phyloP scores from a whole-genome alignment of 768 basidiomycete species.

The Leccinum broughii region DNA sequence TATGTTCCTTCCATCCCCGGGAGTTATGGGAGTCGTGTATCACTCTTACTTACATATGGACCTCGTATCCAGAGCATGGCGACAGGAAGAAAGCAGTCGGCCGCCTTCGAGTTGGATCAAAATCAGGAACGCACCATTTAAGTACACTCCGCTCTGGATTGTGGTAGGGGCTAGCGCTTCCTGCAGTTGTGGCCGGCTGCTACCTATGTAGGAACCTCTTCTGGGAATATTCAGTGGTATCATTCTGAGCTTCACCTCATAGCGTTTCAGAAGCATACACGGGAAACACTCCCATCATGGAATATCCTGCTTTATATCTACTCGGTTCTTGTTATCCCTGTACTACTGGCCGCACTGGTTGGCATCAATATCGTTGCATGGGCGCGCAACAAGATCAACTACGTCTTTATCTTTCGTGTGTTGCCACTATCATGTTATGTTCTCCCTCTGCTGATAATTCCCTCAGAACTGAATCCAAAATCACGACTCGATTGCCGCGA shows the following conservation, averaged over 20 bases:
- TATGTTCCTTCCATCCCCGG: conserved; percentile 36
- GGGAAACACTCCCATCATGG: conserved; percentile 63
- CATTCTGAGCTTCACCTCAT: conserved; percentile 1
- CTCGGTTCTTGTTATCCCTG: conserved; percentile 68
- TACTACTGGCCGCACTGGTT: conserved; percentile 73
- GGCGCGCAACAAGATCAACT: conserved; percentile 78
- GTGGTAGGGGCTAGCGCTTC: conserved; percentile 68
- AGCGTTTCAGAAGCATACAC: conserved; percentile 60
- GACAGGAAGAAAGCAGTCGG: conserved; percentile 76
- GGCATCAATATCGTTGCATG: conserved; percentile 82
- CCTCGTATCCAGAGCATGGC: conserved; percentile 49
- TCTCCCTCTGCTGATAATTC: conserved; percentile 7
- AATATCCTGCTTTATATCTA: conserved; percentile 80
- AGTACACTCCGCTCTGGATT: conserved; percentile 76
- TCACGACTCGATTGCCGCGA: conserved; percentile 75
- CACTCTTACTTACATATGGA: neutral
- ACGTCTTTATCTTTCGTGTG: conserved; percentile 88
- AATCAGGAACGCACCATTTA: conserved; percentile 60
- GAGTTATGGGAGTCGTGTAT: neutral
- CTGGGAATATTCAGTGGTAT: neutral
- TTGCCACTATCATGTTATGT: neutral
- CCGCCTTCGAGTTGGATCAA: conserved; percentile 56
- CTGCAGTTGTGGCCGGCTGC: conserved; percentile 64
- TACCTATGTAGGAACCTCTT: conserved; percentile 45
- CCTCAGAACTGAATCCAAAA: conserved; percentile 64